Percentiles rank a stretch among this genome's conserved stretches.
These are phyloP conservation scores for Loxodes magnus DNA, from an alignment of 73 alveolate species.

Conservation along the genomic window DNA sequence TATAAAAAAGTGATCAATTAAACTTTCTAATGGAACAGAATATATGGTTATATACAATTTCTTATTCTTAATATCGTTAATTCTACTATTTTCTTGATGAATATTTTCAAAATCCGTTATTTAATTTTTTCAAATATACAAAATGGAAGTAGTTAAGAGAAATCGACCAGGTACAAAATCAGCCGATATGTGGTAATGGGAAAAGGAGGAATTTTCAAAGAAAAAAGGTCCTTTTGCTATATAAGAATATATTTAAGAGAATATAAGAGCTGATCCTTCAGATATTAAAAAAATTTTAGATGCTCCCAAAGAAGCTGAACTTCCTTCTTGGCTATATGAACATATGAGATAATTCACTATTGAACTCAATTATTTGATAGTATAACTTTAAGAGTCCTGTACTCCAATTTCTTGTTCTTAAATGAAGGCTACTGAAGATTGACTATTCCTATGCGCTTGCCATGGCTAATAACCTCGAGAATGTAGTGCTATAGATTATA, in stretches of 20 bases:
- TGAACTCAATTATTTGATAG: slow-evolving; percentile 87
- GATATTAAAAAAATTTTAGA: slow-evolving; percentile 79
- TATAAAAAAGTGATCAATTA: too few species aligned
- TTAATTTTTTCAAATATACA: too few species aligned
- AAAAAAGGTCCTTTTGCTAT: slow-evolving; percentile 96
- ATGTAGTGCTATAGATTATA: slow-evolving; percentile 97
- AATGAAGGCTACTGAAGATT: slow-evolving; percentile 98
- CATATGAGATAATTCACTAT: slow-evolving; percentile 89
- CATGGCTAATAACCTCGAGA: slow-evolving; percentile 93
- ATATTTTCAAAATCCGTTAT: too few species aligned
- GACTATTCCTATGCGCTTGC: slow-evolving; percentile 95
- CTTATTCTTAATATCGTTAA: too few species aligned
- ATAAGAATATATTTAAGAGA: slow-evolving; percentile 90
- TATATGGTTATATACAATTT: too few species aligned
- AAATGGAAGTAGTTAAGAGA: slow-evolving; percentile 50
- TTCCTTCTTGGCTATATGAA: slow-evolving; percentile 93
- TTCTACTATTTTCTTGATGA: too few species aligned
- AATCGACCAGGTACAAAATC: slow-evolving; percentile 94
- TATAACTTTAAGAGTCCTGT: slow-evolving; percentile 87
- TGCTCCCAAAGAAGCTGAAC: slow-evolving; percentile 92
- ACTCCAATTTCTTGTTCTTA: slow-evolving; percentile 89
- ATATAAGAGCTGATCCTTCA: slow-evolving; percentile 82
- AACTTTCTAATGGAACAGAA: too few species aligned
- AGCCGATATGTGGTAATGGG: slow-evolving; percentile 94
- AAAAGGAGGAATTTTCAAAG: slow-evolving; percentile 82